Evolutionary conservation across 305 asterid species (phyloP).

Genomic region (Fraxinus sp.): DNA sequence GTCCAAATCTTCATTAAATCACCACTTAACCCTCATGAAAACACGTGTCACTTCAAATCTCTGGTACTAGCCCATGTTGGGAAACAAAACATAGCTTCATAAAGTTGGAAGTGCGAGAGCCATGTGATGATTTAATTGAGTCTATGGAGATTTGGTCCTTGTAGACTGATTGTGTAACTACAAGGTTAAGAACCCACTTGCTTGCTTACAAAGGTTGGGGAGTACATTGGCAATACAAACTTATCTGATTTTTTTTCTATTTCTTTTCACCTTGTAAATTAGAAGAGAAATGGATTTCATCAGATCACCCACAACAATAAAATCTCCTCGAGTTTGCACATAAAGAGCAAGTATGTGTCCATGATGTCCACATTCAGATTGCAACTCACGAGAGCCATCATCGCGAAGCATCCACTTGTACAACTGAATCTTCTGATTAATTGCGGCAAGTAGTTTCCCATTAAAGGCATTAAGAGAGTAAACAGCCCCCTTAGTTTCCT

Average conservation of each 20-base stretch:
- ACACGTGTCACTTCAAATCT: not conserved
- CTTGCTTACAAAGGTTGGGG: not conserved
- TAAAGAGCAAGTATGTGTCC: constrained; percentile 97
- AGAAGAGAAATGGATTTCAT: constrained; percentile 95
- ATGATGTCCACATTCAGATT: constrained; percentile 96
- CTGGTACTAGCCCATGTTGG: not conserved
- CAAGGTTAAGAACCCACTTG: not conserved
- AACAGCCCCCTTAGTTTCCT: constrained; percentile 93
- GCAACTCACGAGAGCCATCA: constrained; percentile 86
- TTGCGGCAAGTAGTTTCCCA: constrained; percentile 94
- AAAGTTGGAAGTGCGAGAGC: not conserved
- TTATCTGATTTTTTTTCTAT: not conserved
- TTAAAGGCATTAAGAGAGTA: constrained; percentile 90
- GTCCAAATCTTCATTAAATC: not conserved
- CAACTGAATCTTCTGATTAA: constrained; percentile 93
- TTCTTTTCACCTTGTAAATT: constrained; percentile 72
- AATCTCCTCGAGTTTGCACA: constrained; percentile 97
- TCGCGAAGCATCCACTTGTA: constrained; percentile 96
- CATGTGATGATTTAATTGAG: not conserved
- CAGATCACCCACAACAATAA: constrained; percentile 93
- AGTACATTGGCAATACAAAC: not conserved
- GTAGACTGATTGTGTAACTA: not conserved
- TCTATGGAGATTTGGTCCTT: not conserved
- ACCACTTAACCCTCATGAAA: not conserved
- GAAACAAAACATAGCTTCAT: not conserved